A percentile compares a stretch with the other conserved stretches of the same genome.
phyloP scores from a whole-genome alignment of 805 yeast genomes.

The Pichia heedii region DNA sequence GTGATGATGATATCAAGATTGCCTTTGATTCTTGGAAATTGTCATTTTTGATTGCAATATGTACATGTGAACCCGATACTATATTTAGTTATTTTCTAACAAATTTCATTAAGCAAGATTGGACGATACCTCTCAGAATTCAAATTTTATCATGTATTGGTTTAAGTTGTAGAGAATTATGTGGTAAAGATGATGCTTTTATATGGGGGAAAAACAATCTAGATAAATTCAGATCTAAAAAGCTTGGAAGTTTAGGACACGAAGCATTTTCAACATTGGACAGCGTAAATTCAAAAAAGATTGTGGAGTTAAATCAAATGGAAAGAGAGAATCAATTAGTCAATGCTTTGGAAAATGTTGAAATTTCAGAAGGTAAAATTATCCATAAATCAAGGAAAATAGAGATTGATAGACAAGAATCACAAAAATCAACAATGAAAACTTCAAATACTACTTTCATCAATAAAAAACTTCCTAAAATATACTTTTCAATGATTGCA shows the following conservation, averaged over 20 bases:
- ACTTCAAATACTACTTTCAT: slow-evolving; percentile 24
- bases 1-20: slow-evolving; percentile 31
- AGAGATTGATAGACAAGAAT: slow-evolving; percentile 8
- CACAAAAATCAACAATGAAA: slow-evolving; percentile 13
- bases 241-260: slow-evolving; percentile 42
- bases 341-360: slow-evolving; percentile 20
- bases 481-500: slow-evolving; percentile 47
- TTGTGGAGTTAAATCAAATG: slow-evolving; percentile 28
- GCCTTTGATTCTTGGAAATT: slow-evolving; percentile 59
- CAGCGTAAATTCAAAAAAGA: slow-evolving; percentile 21
- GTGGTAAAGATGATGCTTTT: slow-evolving; percentile 46
- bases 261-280: slow-evolving; percentile 28
- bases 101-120: slow-evolving; percentile 59
- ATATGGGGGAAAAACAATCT: slow-evolving; percentile 29
- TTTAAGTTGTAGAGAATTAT: slow-evolving; percentile 62
- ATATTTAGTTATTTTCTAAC: slow-evolving; percentile 38
- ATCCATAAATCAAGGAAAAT: slow-evolving; percentile 34
- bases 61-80: slow-evolving; percentile 37
- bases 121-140: slow-evolving; percentile 72
- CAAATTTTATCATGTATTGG: slow-evolving; percentile 59
- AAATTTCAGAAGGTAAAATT: slow-evolving; percentile 29
- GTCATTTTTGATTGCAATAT: slow-evolving; percentile 55
- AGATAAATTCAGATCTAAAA: slow-evolving; percentile 21
- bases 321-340: slow-evolving; percentile 30
- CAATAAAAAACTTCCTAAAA: slow-evolving; percentile 29